Evolutionary conservation across 306 rosid genomes (phyloP), one percentile per base, ranked within the genome.

Genomic region (Begonia masoniana): DNA sequence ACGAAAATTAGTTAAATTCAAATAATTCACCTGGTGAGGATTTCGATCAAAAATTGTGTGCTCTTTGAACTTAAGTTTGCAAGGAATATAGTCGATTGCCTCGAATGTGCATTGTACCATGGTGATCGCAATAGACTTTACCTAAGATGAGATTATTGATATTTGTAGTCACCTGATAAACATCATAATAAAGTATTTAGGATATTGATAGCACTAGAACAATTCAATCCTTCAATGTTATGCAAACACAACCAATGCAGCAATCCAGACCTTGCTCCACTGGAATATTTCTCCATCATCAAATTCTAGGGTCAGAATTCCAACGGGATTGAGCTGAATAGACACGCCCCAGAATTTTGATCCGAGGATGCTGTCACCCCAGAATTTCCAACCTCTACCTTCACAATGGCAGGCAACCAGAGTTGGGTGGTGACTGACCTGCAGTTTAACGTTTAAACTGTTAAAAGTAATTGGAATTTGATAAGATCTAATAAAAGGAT

Each of bases 361-460:
- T 12, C 80, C 92, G 69, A 91, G 78, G 67, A 86, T 91, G 68
- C 96, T 83, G 69, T 91, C 99, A 54, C 82, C 96, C 96, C 94
- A 91, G 71, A 86, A 91, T 72, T 67, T 91, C 99, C 99, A 91
- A 52, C 99, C 99, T 76, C 84, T 77, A 57, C 99, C 99, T 75
- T 86, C 83, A 81, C 99, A 83, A 69, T 91, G 99, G 76, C 96
- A 91, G 47, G 99, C 99, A 64, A 91, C 80, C 41, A 91, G 80
- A 9, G 99, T 91, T 41, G 99, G 99, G 64, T 91, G 96, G 76
- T 91, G 99, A 77, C 99, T 77, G 55, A 91, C 99, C 99, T 91
- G 91, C 79, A 56, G 42, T 59, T 17, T 57, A 51, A 49, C 2
- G 8, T 26, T 26, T 26, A 26, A 26, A 26, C 35, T 26, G 35